Percentiles rank a stretch among this genome's conserved stretches.
phyloP scores from a whole-genome alignment of 768 basidiomycete genomes.

The Mycena belliarum region DNA sequence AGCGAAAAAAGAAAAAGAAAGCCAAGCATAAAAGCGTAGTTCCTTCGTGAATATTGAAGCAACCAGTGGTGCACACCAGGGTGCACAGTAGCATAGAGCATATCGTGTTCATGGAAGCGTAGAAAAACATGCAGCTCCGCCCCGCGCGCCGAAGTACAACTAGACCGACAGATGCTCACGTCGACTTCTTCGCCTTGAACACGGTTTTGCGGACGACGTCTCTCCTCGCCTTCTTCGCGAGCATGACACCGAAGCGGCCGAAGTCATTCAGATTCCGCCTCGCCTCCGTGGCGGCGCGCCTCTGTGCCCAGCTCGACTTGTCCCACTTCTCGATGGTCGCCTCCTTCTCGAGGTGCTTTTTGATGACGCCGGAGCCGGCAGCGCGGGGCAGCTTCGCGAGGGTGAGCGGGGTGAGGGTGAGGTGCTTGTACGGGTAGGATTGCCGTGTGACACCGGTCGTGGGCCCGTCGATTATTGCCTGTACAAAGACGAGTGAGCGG shows the following conservation, averaged over 20 bases:
- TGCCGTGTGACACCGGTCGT: slow-evolving; percentile 91
- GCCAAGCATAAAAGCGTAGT: slow-evolving; percentile 17
- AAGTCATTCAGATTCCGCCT: slow-evolving; percentile 86
- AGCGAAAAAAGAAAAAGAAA: slow-evolving; percentile 26
- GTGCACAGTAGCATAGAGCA: slow-evolving; percentile 13
- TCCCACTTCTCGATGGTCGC: slow-evolving; percentile 87
- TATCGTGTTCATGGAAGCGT: slow-evolving; percentile 20
- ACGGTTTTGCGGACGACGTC: slow-evolving; percentile 75
- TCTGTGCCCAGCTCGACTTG: slow-evolving; percentile 85
- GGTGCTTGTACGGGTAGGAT: slow-evolving; percentile 86
- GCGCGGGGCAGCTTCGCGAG: slow-evolving; percentile 84
- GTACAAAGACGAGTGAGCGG: background rate
- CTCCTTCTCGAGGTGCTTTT: slow-evolving; percentile 88
- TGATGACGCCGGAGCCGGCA: slow-evolving; percentile 79
- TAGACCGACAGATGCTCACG: slow-evolving; percentile 24
- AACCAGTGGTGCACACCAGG: background rate
- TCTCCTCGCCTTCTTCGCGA: slow-evolving; percentile 86
- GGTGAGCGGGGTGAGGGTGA: slow-evolving; percentile 85
- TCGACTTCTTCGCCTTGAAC: slow-evolving; percentile 51
- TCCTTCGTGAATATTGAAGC: slow-evolving; percentile 6
- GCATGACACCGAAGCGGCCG: slow-evolving; percentile 83
- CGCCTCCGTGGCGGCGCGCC: slow-evolving; percentile 70
- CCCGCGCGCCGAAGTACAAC: slow-evolving; percentile 16
- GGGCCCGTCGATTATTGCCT: slow-evolving; percentile 97
- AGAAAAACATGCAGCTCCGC: slow-evolving; percentile 5